Evolutionary conservation across 768 basidiomycete species (phyloP).

Genomic region (Pulveroboletus sp.): DNA sequence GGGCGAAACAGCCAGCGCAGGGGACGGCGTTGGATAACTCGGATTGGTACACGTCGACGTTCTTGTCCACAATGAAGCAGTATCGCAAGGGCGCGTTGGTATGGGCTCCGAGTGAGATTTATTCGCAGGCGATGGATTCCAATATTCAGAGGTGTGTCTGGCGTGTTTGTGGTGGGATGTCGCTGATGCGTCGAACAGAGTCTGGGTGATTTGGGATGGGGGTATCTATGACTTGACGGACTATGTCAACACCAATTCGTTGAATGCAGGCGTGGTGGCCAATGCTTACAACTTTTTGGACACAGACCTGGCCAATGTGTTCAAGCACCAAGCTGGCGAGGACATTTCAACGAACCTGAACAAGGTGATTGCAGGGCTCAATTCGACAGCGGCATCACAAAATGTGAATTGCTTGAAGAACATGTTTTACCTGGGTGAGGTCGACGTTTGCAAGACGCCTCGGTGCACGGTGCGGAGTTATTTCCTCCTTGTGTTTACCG

Average conservation of each 20-base stretch:
- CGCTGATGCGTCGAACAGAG: constrained; percentile 37
- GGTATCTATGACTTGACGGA: constrained; percentile 84
- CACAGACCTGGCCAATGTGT: constrained; percentile 57
- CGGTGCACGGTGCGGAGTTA: constrained; percentile 86
- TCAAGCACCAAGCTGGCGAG: constrained; percentile 78
- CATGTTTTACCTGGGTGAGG: constrained; percentile 69
- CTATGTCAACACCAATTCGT: constrained; percentile 70
- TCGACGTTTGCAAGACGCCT: constrained; percentile 76
- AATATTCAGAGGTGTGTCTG: constrained; percentile 39
- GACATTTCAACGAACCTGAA: constrained; percentile 75
- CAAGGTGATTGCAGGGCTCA: constrained; percentile 53
- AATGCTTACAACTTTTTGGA: constrained; percentile 66
- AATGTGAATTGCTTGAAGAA: constrained; percentile 76
- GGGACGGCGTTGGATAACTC: constrained; percentile 43
- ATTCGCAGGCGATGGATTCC: constrained; percentile 45
- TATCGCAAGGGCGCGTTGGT: constrained; percentile 86
- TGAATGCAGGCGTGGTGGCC: constrained; percentile 43
- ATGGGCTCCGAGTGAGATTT: constrained; percentile 45
- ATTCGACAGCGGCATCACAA: constrained; percentile 38
- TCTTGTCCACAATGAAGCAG: constrained; percentile 71
- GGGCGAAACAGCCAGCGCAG: constrained; percentile 44
- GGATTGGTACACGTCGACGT: constrained; percentile 76
- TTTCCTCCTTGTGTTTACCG: constrained; percentile 71
- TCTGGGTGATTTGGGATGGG: constrained; percentile 80
- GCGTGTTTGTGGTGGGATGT: not conserved